phyloP scores from a whole-genome alignment of 441 rosid species.

The Viola pubescens region DNA sequence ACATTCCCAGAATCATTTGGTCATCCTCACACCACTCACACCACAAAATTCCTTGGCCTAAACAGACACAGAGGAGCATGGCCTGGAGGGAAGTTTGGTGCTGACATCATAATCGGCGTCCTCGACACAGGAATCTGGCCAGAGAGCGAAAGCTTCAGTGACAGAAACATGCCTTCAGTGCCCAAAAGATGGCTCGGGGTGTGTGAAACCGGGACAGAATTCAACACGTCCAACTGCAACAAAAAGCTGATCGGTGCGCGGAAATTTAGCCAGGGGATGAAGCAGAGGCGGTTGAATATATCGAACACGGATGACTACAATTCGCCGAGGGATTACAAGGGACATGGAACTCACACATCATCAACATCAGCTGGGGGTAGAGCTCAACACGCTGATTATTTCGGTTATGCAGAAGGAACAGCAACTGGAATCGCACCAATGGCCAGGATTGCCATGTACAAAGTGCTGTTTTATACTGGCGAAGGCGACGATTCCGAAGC shows the following conservation, averaged over 20 bases:
- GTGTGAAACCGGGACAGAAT: constrained; percentile 48
- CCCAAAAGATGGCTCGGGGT: constrained; percentile 61
- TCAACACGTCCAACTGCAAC: constrained; percentile 38
- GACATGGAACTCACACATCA: constrained; percentile 85
- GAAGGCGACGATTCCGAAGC: constrained; percentile 38
- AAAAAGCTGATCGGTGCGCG: constrained; percentile 63
- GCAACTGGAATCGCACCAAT: constrained; percentile 70
- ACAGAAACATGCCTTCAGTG: constrained; percentile 54
- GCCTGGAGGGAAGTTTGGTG: constrained; percentile 65
- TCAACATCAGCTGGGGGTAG: constrained; percentile 68
- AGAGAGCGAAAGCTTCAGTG: constrained; percentile 62
- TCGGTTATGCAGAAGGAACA: constrained; percentile 57
- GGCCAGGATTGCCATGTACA: constrained; percentile 58
- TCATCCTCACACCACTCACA: constrained; percentile 59
- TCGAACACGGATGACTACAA: constrained; percentile 53
- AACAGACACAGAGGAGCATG: constrained; percentile 54
- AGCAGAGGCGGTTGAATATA: constrained; percentile 29
- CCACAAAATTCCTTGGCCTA: constrained; percentile 65
- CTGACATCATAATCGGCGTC: constrained; percentile 60
- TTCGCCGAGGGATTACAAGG: constrained; percentile 71
- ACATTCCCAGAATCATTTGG: constrained; percentile 45
- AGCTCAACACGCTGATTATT: constrained; percentile 43
- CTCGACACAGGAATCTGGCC: constrained; percentile 78
- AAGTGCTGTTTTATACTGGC: constrained; percentile 51
- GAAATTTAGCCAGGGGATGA: constrained; percentile 66